Base-by-base conservation (phyloP, 1,284 basidiomycete species). In the Porodaedalea pini region DNA sequence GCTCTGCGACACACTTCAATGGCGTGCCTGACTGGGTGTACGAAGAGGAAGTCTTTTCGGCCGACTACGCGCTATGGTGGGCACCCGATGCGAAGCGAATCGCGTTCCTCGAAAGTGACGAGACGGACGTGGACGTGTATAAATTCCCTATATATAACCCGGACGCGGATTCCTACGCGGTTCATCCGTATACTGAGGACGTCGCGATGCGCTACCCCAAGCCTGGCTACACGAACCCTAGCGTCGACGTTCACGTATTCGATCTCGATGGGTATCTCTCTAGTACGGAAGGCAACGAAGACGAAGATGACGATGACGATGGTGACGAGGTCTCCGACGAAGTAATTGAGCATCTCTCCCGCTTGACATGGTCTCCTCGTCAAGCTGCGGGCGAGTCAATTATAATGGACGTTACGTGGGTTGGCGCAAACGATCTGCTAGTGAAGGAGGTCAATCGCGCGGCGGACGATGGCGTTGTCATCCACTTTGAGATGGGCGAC, bases 21-120 rank as follows among this genome's bases (percentile, higher is more conserved):
- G 96, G 94, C 4, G 88, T 98, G 0, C 92, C 94, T 0, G 94
- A 97, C 70, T 98, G 96, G 92, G 94, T 96, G 4, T 97, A 97
- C 70, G 94, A 98, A 70, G 94, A 98, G 70, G 94, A 98, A 69
- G 82, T 98, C 23, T 90, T 94, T 63, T 74, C 78, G 3, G 68
- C 74, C 34, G 85, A 94, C 65, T 85, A 72, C 51, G 87, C 94
- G 0, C 75, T 96, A 5, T 98, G 94, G 94, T 98, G 92, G 88
- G 88, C 89, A 27, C 94, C 94, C 0, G 83, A 90, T 63, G 87
- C 88, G 0, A 74, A 79, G 8, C 88, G 88, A 62, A 65, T 98
- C 36, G 92, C 94, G 0, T 99, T 88, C 74, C 82, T 98, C 40
- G 75, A 82, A 13, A 85, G 93, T 60, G 93, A 99, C 71, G 96